Base-by-base conservation (phyloP, 805 yeast genomes). In the Candida easanensis region DNA sequence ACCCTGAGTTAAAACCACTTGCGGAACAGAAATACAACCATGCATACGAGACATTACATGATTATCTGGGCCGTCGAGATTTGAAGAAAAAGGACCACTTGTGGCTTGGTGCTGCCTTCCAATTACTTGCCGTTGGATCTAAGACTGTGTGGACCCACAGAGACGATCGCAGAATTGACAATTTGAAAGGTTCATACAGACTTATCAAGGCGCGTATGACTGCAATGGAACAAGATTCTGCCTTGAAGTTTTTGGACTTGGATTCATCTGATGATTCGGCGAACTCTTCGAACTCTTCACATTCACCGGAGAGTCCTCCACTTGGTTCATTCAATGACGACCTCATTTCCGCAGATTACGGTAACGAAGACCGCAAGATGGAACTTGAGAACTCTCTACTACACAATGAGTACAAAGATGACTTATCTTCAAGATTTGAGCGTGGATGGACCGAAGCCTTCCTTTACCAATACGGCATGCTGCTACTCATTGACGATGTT, bases 401-500 rank as follows among this genome's bases (percentile, higher is more conserved):
- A n/a, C 38, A 36, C 25, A 35, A 38, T 23, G 36, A 39, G 33
- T 27, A 26, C 20, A 19, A 18, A 10, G 35, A 36, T 18, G 42
- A 33, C 18, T 37, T 11, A 28, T 41, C 27, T 37, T 46, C 44
- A 37, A 44, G 52, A 33, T 55, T 53, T 28, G 56, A 53, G 25
- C 55, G 70, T 35, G 68, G 70, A 42, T 60, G 69, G 41, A 43
- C 70, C 27, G 79, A 73, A 39, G 69, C 74, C 32, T 73, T 70
- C 46, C 49, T 71, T 2, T 70, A 67, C 50, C 69, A 66, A 39
- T 73, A 70, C 45, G 62, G 73, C 4, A 61, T 68, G n/a, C 58
- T 68, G 4, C 47, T 73, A 3, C 62, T 71, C 23, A 63, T 68
- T 38, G 62, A 73, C 17, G 55, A 63, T 4, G 57, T 53, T 19